A percentile compares a stretch with the other conserved stretches of the same genome.
These are phyloP conservation scores for Boletus huronensis DNA, from an alignment of 768 basidiomycete species.

Conservation along the genomic window DNA sequence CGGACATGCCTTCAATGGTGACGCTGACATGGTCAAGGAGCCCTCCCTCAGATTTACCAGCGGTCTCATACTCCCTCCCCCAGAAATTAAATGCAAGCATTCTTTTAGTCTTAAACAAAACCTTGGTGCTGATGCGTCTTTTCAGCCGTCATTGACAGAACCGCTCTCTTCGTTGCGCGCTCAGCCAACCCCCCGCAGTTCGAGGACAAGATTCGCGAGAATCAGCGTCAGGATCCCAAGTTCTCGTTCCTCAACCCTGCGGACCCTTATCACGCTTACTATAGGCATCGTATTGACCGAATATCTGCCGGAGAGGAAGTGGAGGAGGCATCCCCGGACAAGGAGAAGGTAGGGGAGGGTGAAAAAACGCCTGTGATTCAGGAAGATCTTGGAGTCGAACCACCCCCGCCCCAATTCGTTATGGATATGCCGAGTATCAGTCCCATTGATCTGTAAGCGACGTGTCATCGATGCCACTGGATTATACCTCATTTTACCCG, in stretches of 20 bases:
- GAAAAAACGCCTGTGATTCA: slow-evolving; percentile 32
- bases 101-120: background rate
- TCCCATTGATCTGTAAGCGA: slow-evolving; percentile 83
- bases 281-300: slow-evolving; percentile 86
- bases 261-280: slow-evolving; percentile 99
- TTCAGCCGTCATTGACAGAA: slow-evolving; percentile 91
- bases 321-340: slow-evolving; percentile 53
- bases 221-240: slow-evolving; percentile 93
- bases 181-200: slow-evolving; percentile 92
- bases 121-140: slow-evolving; percentile 5
- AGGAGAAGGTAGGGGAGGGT: slow-evolving; percentile 38
- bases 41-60: slow-evolving; percentile 57
- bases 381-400: slow-evolving; percentile 69
- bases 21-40: slow-evolving; percentile 40
- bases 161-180: slow-evolving; percentile 85
- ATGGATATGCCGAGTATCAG: slow-evolving; percentile 85
- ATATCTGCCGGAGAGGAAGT: slow-evolving; percentile 70
- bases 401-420: slow-evolving; percentile 78
- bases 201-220: slow-evolving; percentile 96
- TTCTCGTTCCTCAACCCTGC: slow-evolving; percentile 97
- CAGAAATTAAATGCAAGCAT: slow-evolving; percentile 82
- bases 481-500: slow-evolving; percentile 1
- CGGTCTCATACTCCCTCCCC: slow-evolving; percentile 93
- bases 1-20: slow-evolving; percentile 40
- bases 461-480: background rate